These are phyloP conservation scores for Dittrichia graveolens DNA, from an alignment of 129 eudicot species.

Conservation along the genomic window DNA sequence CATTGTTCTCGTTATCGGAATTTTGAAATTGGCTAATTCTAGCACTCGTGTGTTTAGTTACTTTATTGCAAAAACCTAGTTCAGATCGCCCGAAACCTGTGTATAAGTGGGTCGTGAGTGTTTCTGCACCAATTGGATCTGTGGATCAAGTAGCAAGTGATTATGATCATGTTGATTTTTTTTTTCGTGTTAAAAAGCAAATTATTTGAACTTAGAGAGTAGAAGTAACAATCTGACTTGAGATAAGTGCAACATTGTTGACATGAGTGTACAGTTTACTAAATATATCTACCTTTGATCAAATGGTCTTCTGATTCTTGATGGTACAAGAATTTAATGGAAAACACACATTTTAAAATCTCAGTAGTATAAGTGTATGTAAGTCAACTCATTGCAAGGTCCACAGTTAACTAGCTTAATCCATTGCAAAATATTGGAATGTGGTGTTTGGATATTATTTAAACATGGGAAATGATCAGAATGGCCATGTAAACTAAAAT, in stretches of 20 bases:
- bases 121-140: not conserved
- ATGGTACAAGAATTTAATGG: too few relatives aligned
- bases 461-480: too few relatives aligned
- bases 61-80: not conserved
- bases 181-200: not conserved
- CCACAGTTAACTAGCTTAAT: too few relatives aligned
- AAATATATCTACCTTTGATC: too few relatives aligned
- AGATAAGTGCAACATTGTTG: conserved; percentile 2
- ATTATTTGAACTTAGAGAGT: not conserved
- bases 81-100: not conserved
- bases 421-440: too few relatives aligned
- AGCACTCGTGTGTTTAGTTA: not conserved
- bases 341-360: too few relatives aligned
- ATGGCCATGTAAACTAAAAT: too few relatives aligned
- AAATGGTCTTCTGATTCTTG: too few relatives aligned
- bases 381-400: too few relatives aligned
- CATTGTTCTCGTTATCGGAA: not conserved
- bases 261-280: too few relatives aligned
- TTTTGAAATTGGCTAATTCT: not conserved
- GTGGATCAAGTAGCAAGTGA: not conserved
- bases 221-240: not conserved
- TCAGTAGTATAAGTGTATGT: too few relatives aligned
- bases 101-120: not conserved
- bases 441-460: too few relatives aligned
- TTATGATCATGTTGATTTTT: not conserved